Percentiles rank a stretch among this genome's conserved stretches.
Evolutionary conservation across 129 eudicot species (phyloP).

Genomic region (carrot (Daucus carota)): DNA sequence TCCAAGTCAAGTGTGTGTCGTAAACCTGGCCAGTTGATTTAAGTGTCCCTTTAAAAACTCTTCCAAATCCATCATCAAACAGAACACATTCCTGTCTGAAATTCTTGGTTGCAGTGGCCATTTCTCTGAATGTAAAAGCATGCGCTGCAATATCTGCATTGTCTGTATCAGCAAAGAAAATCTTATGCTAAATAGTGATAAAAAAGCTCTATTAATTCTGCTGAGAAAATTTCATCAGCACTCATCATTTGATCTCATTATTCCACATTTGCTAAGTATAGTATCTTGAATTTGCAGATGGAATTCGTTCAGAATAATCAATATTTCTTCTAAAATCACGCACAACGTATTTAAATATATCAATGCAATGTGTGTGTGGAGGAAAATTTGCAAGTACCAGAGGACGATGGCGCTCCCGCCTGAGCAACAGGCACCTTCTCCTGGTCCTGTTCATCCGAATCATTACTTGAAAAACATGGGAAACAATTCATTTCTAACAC

Average conservation of each 20-base stretch:
- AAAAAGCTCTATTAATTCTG: neutral
- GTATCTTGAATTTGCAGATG: neutral
- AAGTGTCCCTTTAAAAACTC: constrained; percentile 10
- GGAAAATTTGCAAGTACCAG: neutral
- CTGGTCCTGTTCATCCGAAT: neutral
- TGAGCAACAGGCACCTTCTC: constrained; percentile 3
- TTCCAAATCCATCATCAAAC: constrained; percentile 10
- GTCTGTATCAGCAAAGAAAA: neutral
- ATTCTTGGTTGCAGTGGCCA: constrained; percentile 10
- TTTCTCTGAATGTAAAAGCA: neutral
- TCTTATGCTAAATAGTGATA: neutral
- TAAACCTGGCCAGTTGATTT: constrained; percentile 4
- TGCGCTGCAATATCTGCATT: neutral
- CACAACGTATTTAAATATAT: neutral
- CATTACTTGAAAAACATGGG: constrained; percentile 23
- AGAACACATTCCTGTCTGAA: constrained; percentile 5
- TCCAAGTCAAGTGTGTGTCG: neutral
- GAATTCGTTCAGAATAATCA: neutral
- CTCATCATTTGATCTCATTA: neutral
- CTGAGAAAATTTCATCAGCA: neutral
- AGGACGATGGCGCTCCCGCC: neutral
- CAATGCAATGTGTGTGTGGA: neutral
- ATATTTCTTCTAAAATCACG: neutral
- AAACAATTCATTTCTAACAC: constrained; percentile 7
- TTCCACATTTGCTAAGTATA: neutral